Evolutionary conservation across 2,329 filamentous ascomycete species (phyloP), one percentile per base, ranked within the genome.

Genomic region (Penicillium sp.): DNA sequence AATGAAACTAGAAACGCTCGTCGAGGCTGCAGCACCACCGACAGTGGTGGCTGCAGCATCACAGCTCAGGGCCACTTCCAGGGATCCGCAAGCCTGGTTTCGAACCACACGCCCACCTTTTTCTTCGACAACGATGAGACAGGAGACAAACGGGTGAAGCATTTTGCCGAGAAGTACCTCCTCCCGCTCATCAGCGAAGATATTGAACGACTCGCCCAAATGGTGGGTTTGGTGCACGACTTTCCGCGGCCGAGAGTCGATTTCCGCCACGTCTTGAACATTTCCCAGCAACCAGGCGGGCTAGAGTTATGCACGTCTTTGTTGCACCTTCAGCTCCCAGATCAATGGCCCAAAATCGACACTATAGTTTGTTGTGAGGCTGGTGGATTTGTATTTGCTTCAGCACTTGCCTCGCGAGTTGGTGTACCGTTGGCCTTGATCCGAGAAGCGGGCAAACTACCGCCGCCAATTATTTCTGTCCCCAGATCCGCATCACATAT

Each of bases 211-310:
- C 68, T 85, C 1, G 64, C 65, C 26, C 47, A 63, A 27, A 81
- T 83, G 78, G 75, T 82, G 11, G 70, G 65, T 28, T 13, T 50
- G 4, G 58, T 78, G 33, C 68, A 73, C 25, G 56, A 76, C 60
- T 83, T 80, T 60, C 80, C 81, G 54, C 66, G 66, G 4, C 62
- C 49, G 0, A 74, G 69, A 13, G 75, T 83, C 54, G 58, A 74
- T 4, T 84, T 84, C 59, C 78, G 74, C 42, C 78, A 84, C 49
- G 72, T 84, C 1, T 76, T 85, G 39, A 68, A 68, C 55, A 80
- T 84, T 49, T 53, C 69, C 26, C 73, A 83, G 60, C 72, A 75
- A 40, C 71, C 66, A 0, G 71, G 69, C 40, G 81, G 81, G 4
- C 60, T 84, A 26, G 41, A 53, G 4, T 58, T 83, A 5, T 81